Conservation (phyloP, 75 land plant genomes). For the Selaginella tamariscina region DNA sequence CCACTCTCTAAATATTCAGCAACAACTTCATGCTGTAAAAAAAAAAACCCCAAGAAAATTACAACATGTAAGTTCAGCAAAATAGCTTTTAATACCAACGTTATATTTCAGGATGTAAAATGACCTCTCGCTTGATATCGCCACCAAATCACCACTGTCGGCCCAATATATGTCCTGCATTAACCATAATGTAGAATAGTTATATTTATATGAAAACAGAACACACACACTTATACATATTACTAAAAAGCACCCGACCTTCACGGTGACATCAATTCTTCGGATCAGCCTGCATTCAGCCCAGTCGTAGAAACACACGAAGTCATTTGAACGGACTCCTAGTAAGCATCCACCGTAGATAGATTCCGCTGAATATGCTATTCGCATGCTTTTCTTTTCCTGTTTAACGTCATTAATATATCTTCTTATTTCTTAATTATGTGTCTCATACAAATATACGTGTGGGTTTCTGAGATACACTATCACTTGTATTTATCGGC, state of each 20-base stretch:
- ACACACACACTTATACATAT: too few species aligned
- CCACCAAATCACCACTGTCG: slow-evolving; percentile 89
- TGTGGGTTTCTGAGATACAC: too few species aligned
- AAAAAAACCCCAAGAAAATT: background rate
- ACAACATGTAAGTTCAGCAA: background rate
- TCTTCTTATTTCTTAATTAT: too few species aligned
- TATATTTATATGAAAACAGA: too few species aligned
- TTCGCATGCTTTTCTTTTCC: slow-evolving; percentile 86
- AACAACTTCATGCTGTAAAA: slow-evolving; percentile 67
- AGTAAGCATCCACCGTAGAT: slow-evolving; percentile 83
- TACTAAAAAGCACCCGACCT: slow-evolving; percentile 34
- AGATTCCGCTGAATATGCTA: slow-evolving; percentile 87
- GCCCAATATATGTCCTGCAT: slow-evolving; percentile 96
- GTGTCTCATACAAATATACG: background rate
- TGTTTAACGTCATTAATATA: background rate
- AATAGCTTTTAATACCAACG: slow-evolving; percentile 33
- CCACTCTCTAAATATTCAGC: slow-evolving; percentile 72
- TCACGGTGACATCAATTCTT: slow-evolving; percentile 86
- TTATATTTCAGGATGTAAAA: slow-evolving; percentile 95
- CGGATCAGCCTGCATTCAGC: slow-evolving; percentile 88
- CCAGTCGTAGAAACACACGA: slow-evolving; percentile 98
- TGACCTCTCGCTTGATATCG: slow-evolving; percentile 90
- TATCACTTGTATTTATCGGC: too few species aligned
- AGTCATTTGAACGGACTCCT: slow-evolving; percentile 94
- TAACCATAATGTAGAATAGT: background rate